phyloP scores from a whole-genome alignment of 2,329 filamentous ascomycete genomes.

The Colletotrichum magnum region DNA sequence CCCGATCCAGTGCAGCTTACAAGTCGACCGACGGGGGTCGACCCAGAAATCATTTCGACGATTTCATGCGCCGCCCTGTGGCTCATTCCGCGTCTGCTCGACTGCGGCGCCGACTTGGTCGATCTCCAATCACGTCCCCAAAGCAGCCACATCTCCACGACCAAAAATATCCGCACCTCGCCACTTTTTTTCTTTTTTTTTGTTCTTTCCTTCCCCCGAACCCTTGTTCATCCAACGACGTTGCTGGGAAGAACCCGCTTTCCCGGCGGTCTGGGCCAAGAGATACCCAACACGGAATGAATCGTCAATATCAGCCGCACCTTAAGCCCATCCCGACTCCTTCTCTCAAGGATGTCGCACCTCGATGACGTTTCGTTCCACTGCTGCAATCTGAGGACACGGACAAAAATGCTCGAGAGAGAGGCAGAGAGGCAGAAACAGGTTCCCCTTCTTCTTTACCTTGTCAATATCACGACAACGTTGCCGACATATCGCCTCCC shows the following conservation, averaged over 20 bases:
- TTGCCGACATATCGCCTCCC: conserved; percentile 22
- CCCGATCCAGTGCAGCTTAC: conserved; percentile 24
- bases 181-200: conserved; percentile 18
- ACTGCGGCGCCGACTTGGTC: conserved; percentile 26
- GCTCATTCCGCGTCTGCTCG: conserved; percentile 28
- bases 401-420: conserved; percentile 24
- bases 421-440: conserved; percentile 7
- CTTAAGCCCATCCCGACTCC: conserved; percentile 33
- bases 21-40: conserved; percentile 29
- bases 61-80: conserved; percentile 38
- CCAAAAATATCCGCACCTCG: conserved; percentile 37
- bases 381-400: conserved; percentile 20
- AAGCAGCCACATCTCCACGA: conserved; percentile 37
- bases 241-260: conserved; percentile 28
- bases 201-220: conserved; percentile 14
- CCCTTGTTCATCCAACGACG: conserved; percentile 39
- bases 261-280: conserved; percentile 33
- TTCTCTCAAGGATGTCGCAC: conserved; percentile 27
- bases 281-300: conserved; percentile 29
- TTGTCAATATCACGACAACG: conserved; percentile 27
- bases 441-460: conserved; percentile 8
- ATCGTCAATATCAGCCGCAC: conserved; percentile 37
- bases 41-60: conserved; percentile 37
- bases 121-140: conserved; percentile 26
- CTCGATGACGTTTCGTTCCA: conserved; percentile 38